These are phyloP conservation scores for Podospora appendiculata DNA, from an alignment of 495 filamentous ascomycete genomes.

Conservation along the genomic window DNA sequence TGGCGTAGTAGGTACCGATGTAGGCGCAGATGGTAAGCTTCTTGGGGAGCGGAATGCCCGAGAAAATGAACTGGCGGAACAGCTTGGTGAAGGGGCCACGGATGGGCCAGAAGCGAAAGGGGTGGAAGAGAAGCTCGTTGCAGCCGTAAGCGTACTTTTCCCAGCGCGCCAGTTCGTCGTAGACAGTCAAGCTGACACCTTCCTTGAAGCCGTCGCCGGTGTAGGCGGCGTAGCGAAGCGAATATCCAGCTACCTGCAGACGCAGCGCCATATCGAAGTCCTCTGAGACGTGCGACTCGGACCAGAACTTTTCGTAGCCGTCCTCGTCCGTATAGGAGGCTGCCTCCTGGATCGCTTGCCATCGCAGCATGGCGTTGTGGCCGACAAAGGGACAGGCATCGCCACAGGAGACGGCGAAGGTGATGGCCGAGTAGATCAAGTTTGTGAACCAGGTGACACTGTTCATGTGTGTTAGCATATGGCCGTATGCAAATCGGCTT, in stretches of 20 bases:
- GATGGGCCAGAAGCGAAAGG: slow-evolving; percentile 42
- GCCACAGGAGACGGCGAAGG: slow-evolving; percentile 57
- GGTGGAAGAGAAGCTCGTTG: slow-evolving; percentile 55
- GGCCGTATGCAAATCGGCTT: background rate
- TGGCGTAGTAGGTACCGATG: slow-evolving; percentile 70
- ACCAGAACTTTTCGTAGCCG: slow-evolving; percentile 61
- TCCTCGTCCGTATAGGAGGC: slow-evolving; percentile 32
- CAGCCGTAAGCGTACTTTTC: slow-evolving; percentile 75
- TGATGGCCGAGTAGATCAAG: slow-evolving; percentile 62
- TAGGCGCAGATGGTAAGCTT: slow-evolving; percentile 68
- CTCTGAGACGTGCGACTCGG: slow-evolving; percentile 63
- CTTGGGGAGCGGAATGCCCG: slow-evolving; percentile 52
- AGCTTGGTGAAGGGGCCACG: slow-evolving; percentile 58
- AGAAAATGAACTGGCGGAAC: slow-evolving; percentile 48
- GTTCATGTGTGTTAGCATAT: background rate
- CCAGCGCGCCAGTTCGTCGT: slow-evolving; percentile 68
- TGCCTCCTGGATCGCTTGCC: slow-evolving; percentile 61
- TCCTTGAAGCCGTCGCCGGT: slow-evolving; percentile 62
- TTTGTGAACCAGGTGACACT: slow-evolving; percentile 68
- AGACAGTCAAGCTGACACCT: slow-evolving; percentile 67
- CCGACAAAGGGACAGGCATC: slow-evolving; percentile 63
- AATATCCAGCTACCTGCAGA: slow-evolving; percentile 56
- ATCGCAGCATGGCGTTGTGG: slow-evolving; percentile 65
- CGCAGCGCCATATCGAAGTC: slow-evolving; percentile 71
- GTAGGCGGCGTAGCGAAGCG: slow-evolving; percentile 56